Base-by-base conservation (phyloP, 2,329 filamentous ascomycete genomes). In the Lasiodiplodia sp. region DNA sequence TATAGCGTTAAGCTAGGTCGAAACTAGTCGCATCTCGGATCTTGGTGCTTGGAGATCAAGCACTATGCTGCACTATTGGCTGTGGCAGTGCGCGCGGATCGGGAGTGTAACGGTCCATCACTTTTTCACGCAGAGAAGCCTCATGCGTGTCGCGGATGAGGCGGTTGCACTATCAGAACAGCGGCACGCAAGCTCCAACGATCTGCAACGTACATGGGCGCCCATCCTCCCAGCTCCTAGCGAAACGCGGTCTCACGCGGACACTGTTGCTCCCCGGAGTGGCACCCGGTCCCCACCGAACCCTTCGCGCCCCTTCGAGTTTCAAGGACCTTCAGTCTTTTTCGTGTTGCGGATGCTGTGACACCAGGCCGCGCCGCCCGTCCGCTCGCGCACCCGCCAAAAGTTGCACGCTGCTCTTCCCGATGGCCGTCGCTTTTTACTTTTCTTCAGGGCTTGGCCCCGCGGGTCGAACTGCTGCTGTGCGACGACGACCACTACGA, bases 371-470 rank as follows among this genome's bases (percentile, higher is more conserved):
- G 58, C 40, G 40, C 51, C 38, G 37, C 34, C 31, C 16, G 3
- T 28, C 28, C 11, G 21, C n/a, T 21, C 31, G 34, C 57, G 23
- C 34, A n/a, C 38, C 57, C 23, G 23, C 34, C 7, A 28, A 18
- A 57, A 12, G 23, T 16, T 44, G 4, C 55, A 58, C 40, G 37
- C 55, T 21, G 21, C 57, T 5, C n/a, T 31, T 47, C 37, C 38
- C 57, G 14, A 25, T 47, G 44, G 12, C 21, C 25, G 14, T 21
- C 40, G n/a, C 28, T 21, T 49, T 34, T 64, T 38, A 31, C 47
- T 38, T 64, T 64, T 64, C 60, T 52, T 64, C 60, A 64, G 28
- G 60, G 60, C 47, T 18, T n/a, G 8, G 25, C 37, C n/a, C 38
- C 16, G 16, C n/a, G 44, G 44, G 44, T 47, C n/a, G n/a, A 47